Percentiles rank a stretch among this genome's conserved stretches.
Conservation (phyloP, 768 basidiomycete genomes). For the Tylopilus plumbeoviolaceoides region DNA sequence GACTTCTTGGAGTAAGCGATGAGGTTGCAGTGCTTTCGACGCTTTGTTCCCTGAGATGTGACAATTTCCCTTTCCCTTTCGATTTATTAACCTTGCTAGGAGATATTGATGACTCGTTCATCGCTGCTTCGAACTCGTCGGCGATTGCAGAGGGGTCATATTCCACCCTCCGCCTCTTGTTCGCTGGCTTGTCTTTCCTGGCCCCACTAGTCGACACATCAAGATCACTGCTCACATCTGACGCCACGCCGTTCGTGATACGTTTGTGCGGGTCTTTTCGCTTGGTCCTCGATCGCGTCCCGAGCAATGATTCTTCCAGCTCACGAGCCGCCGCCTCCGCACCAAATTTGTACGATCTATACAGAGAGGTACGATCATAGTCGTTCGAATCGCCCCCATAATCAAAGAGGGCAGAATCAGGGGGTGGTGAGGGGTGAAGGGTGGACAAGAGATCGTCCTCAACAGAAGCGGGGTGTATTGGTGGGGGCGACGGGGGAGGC, state of each 20-base stretch:
- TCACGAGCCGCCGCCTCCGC: slow-evolving; percentile 58
- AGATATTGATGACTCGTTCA: slow-evolving; percentile 37
- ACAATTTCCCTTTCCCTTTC: slow-evolving; percentile 52
- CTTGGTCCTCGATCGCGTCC: slow-evolving; percentile 34
- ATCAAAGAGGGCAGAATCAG: slow-evolving; percentile 29
- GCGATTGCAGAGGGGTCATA: slow-evolving; percentile 33
- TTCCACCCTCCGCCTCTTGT: slow-evolving; percentile 64
- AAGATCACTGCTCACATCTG: slow-evolving; percentile 57
- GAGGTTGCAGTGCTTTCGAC: slow-evolving; percentile 50
- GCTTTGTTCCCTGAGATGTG: slow-evolving; percentile 48
- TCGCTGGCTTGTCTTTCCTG: slow-evolving; percentile 40
- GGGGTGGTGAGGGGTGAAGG: slow-evolving; percentile 35
- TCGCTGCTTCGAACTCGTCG: slow-evolving; percentile 48
- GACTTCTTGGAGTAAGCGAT: slow-evolving; percentile 41
- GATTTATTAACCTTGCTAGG: slow-evolving; percentile 33
- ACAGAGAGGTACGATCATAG: slow-evolving; percentile 21
- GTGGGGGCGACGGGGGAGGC: slow-evolving; percentile 38
- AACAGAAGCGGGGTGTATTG: slow-evolving; percentile 25
- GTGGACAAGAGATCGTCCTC: slow-evolving; percentile 36
- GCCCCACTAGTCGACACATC: slow-evolving; percentile 38
- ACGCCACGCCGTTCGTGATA: slow-evolving; percentile 42
- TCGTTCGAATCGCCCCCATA: slow-evolving; percentile 22
- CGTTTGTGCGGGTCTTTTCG: slow-evolving; percentile 49
- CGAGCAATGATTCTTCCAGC: slow-evolving; percentile 53
- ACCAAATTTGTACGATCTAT: slow-evolving; percentile 22